Evolutionary conservation across 2,329 filamentous ascomycete species (phyloP).

Genomic region (Orbilia blumenaviensis): DNA sequence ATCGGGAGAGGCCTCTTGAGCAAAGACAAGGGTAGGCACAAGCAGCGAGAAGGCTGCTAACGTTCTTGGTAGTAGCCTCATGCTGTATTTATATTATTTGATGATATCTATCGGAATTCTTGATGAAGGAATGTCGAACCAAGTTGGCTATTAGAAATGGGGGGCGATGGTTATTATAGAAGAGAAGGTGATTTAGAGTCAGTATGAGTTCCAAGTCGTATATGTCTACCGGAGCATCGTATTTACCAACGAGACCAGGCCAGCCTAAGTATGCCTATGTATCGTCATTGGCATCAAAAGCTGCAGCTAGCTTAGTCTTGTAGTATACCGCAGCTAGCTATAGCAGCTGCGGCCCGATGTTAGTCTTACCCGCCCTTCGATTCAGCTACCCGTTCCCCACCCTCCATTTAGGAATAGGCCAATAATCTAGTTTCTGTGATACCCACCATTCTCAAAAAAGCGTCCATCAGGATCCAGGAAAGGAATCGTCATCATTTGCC

Average conservation of each 20-base stretch:
- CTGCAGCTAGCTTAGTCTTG: too few relatives aligned
- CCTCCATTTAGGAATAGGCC: neutral
- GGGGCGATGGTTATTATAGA: too few relatives aligned
- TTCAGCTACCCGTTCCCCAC: neutral
- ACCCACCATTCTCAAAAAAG: neutral
- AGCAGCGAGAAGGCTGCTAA: neutral
- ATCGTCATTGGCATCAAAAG: too few relatives aligned
- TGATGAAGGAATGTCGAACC: neutral
- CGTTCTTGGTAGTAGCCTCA: neutral
- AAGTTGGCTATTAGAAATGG: too few relatives aligned
- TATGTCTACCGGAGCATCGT: too few relatives aligned
- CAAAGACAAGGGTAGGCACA: neutral
- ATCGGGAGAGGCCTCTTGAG: slow-evolving; percentile 19
- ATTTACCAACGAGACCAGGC: neutral
- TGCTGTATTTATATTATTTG: neutral
- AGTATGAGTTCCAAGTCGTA: too few relatives aligned
- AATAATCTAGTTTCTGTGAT: neutral
- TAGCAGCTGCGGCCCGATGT: neutral
- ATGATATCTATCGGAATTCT: neutral
- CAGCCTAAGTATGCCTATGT: too few relatives aligned
- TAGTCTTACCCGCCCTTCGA: too few relatives aligned
- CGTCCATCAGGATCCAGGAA: neutral
- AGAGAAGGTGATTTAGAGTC: too few relatives aligned
- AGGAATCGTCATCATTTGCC: slow-evolving; percentile 1
- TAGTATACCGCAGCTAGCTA: too few relatives aligned